A percentile compares a stretch with the other conserved stretches of the same genome.
These are phyloP conservation scores for Dittrichia graveolens DNA, from an alignment of 129 eudicot genomes.

Conservation along the genomic window DNA sequence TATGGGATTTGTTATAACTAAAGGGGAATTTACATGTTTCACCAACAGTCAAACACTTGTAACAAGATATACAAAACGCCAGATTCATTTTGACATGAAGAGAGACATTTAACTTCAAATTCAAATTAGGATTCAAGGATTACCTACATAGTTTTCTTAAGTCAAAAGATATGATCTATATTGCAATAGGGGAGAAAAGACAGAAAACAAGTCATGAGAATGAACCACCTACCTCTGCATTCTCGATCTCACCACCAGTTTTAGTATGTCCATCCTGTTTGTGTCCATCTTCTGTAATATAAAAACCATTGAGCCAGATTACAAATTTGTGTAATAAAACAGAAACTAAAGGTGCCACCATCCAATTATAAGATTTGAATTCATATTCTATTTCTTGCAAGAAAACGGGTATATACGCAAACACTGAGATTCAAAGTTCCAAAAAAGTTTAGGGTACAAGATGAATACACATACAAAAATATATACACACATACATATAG, in stretches of 20 bases:
- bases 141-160: neutral
- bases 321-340: neutral
- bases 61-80: neutral
- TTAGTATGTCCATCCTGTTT: slow-evolving; percentile 35
- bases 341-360: neutral
- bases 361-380: neutral
- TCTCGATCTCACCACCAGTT: slow-evolving; percentile 38
- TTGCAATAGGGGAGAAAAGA: neutral
- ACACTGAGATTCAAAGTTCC: neutral
- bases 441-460: neutral
- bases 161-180: neutral
- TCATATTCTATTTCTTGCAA: neutral
- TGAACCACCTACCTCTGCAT: slow-evolving; percentile 34
- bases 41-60: slow-evolving; percentile 3
- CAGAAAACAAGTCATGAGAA: neutral
- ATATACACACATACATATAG: neutral
- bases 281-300: slow-evolving; percentile 29
- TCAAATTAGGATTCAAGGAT: neutral
- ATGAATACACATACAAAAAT: neutral
- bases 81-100: neutral
- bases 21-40: no score
- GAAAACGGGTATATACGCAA: neutral
- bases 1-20: no score
- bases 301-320: neutral
- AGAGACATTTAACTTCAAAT: neutral